Evolutionary conservation across 2,329 filamentous ascomycete species (phyloP).

Genomic region (Pseudogymnoascus sp.): DNA sequence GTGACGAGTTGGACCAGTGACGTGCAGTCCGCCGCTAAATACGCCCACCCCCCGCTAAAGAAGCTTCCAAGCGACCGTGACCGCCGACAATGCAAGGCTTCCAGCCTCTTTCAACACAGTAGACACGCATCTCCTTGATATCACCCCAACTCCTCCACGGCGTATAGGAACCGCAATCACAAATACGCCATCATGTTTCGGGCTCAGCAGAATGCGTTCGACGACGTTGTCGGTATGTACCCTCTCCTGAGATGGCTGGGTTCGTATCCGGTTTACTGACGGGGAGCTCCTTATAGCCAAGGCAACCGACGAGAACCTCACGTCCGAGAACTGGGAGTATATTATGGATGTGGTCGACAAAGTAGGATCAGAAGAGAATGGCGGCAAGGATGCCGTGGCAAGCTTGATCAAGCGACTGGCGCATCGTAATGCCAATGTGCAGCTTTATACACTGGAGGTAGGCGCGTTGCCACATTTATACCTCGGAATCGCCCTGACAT

Average conservation of each 20-base stretch:
- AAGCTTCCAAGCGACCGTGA: conserved; percentile 9
- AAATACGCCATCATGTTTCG: conserved; percentile 41
- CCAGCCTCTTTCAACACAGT: conserved; percentile 8
- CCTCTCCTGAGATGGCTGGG: neutral
- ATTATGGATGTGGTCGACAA: conserved; percentile 38
- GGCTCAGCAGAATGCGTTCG: conserved; percentile 58
- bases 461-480: neutral
- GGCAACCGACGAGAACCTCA: conserved; percentile 97
- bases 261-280: neutral
- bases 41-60: conserved; percentile 5
- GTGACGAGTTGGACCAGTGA: conserved; percentile 9
- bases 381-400: conserved; percentile 58
- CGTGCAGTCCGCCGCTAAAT: conserved; percentile 9
- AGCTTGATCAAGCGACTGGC: conserved; percentile 66
- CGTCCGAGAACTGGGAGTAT: conserved; percentile 59
- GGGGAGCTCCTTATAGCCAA: conserved; percentile 44
- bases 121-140: conserved; percentile 4
- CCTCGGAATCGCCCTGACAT: neutral
- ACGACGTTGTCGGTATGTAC: conserved; percentile 58
- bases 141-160: neutral
- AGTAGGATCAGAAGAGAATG: conserved; percentile 33
- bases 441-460: conserved; percentile 64
- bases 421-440: conserved; percentile 70
- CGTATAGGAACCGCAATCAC: neutral
- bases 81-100: conserved; percentile 10